Conservation (phyloP, 2,329 filamentous ascomycete genomes). For the Elsinoe necatrix region DNA sequence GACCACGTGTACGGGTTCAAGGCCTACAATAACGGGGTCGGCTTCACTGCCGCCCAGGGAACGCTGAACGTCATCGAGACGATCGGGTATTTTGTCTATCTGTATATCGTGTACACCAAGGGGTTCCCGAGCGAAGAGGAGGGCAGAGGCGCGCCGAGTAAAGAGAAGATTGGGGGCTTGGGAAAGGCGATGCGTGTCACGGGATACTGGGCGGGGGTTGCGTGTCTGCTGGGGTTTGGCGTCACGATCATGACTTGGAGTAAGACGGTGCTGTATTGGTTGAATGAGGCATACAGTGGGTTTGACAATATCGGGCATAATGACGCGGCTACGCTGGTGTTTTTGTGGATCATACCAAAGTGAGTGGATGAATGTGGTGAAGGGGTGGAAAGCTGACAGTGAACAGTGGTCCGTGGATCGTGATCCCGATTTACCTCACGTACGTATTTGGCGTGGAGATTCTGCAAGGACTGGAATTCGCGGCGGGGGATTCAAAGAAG, state of each 20-base stretch:
- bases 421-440: conserved; percentile 55
- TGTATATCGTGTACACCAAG: conserved; percentile 44
- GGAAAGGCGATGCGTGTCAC: conserved; percentile 43
- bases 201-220: conserved; percentile 46
- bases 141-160: conserved; percentile 34
- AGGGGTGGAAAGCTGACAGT: not conserved
- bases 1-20: conserved; percentile 77
- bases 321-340: conserved; percentile 41
- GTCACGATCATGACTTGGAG: conserved; percentile 56
- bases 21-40: conserved; percentile 57
- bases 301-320: conserved; percentile 59
- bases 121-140: conserved; percentile 27
- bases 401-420: conserved; percentile 53
- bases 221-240: conserved; percentile 51
- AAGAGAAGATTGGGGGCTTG: conserved; percentile 37
- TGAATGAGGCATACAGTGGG: conserved; percentile 53
- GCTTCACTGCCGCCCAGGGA: conserved; percentile 71
- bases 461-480: conserved; percentile 47
- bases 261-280: conserved; percentile 60
- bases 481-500: conserved; percentile 27
- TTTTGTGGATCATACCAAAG: conserved; percentile 60
- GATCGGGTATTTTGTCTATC: conserved; percentile 54
- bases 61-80: conserved; percentile 62
- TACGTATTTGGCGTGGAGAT: conserved; percentile 55
- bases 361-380: conserved; percentile 32